Evolutionary conservation across 1,284 basidiomycete species (phyloP).

Genomic region (Cutaneotrichosporon sp.): DNA sequence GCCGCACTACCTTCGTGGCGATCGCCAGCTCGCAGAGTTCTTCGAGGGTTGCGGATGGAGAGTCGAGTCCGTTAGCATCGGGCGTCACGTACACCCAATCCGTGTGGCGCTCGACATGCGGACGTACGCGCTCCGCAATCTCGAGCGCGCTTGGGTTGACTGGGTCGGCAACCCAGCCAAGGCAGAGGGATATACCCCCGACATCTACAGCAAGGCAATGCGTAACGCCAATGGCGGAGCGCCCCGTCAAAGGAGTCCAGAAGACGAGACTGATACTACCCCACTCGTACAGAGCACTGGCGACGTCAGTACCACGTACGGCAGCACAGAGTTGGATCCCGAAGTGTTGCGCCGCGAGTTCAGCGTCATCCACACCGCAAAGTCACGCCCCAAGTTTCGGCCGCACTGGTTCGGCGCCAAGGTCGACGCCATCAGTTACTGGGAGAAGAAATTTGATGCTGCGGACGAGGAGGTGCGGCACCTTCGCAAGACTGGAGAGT

Average conservation of each 20-base stretch:
- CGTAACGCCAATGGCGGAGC: not conserved
- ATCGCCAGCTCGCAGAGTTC: conserved; percentile 83
- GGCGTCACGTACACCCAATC: conserved; percentile 74
- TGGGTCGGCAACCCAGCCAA: conserved; percentile 91
- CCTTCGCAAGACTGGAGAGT: conserved; percentile 58
- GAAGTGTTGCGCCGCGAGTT: conserved; percentile 25
- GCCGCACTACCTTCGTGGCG: conserved; percentile 76
- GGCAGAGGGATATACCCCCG: conserved; percentile 39
- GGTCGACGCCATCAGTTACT: conserved; percentile 81
- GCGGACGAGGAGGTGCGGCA: conserved; percentile 67
- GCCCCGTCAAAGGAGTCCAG: not conserved
- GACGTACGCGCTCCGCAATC: conserved; percentile 69
- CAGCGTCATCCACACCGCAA: conserved; percentile 34
- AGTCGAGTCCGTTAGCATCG: conserved; percentile 70
- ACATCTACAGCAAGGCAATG: conserved; percentile 31
- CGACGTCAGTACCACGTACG: not conserved
- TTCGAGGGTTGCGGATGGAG: conserved; percentile 69
- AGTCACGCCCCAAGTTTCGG: conserved; percentile 40
- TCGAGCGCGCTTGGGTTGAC: conserved; percentile 81
- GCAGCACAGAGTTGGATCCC: conserved; percentile 38
- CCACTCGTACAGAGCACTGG: conserved; percentile 1
- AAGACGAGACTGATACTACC: not conserved
- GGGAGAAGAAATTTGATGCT: conserved; percentile 71
- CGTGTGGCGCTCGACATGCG: conserved; percentile 71
- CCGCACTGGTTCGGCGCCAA: conserved; percentile 53